Conservation (phyloP, 1,139 yeast genomes). For the Magnusiomyces ingens region DNA sequence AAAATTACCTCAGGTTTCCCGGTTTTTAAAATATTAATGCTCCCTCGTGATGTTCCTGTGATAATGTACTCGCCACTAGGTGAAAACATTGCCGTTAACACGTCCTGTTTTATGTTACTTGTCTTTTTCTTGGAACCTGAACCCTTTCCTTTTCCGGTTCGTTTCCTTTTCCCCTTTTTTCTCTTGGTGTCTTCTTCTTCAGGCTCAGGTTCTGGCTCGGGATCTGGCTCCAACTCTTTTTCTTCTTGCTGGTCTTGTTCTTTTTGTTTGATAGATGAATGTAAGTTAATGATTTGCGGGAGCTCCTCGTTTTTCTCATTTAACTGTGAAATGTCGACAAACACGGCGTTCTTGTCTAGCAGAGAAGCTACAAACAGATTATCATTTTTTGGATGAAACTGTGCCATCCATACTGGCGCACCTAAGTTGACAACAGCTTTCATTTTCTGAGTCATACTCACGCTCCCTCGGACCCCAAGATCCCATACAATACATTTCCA, state of each 20-base stretch:
- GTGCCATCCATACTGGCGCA: conserved; percentile 68
- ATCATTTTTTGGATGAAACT: conserved; percentile 47
- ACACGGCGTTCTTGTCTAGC: conserved; percentile 31
- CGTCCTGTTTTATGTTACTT: conserved; percentile 16
- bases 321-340: conserved; percentile 23
- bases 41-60: conserved; percentile 78
- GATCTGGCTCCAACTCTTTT: conserved; percentile 20
- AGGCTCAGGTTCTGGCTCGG: conserved; percentile 12
- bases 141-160: conserved; percentile 23
- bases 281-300: conserved; percentile 20
- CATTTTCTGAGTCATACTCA: conserved; percentile 32
- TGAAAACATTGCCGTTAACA: conserved; percentile 35
- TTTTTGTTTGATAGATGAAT: conserved; percentile 28
- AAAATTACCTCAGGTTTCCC: conserved; percentile 35
- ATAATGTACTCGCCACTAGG: conserved; percentile 50
- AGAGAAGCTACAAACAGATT: conserved; percentile 44
- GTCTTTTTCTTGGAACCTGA: conserved; percentile 4
- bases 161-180: conserved; percentile 19
- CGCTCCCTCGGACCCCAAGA: conserved; percentile 39
- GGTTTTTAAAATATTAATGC: conserved; percentile 45
- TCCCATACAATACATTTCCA: conserved; percentile 86
- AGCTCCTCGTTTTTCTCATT: not conserved
- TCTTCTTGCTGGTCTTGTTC: conserved; percentile 18
- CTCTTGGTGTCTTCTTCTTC: conserved; percentile 16
- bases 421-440: conserved; percentile 43